Conservation (phyloP, 176 grass and related monocot species). For the Rhipidocladum racemiflorum region DNA sequence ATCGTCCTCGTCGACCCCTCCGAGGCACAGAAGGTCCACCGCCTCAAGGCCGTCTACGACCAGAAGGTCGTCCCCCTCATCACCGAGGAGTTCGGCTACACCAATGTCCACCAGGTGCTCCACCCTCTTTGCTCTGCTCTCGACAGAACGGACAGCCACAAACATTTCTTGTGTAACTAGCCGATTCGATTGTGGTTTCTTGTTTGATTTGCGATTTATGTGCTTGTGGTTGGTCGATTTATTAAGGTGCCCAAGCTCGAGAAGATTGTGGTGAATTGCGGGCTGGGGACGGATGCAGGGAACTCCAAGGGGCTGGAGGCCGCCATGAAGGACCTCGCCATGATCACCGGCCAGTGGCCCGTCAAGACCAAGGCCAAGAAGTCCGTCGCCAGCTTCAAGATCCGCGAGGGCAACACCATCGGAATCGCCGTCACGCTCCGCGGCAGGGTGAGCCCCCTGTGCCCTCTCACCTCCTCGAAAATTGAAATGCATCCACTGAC, state of each 20-base stretch:
- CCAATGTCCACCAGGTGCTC: conserved; percentile 84
- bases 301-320: conserved; percentile 79
- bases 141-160: background rate
- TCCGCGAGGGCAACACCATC: conserved; percentile 69
- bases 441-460: conserved; percentile 46
- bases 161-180: background rate
- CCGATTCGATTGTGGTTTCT: background rate
- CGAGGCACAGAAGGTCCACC: conserved; percentile 62
- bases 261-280: conserved; percentile 87
- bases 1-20: conserved; percentile 72
- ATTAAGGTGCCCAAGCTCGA: conserved; percentile 73
- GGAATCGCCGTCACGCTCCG: conserved; percentile 87
- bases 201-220: background rate
- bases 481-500: background rate
- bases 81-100: conserved; percentile 75
- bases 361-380: conserved; percentile 80
- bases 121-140: background rate
- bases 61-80: conserved; percentile 84
- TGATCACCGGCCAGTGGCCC: conserved; percentile 75
- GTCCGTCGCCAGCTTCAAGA: conserved; percentile 91
- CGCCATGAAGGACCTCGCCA: conserved; percentile 73
- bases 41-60: conserved; percentile 62
- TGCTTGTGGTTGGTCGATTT: background rate
- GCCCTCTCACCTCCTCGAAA: background rate
- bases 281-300: conserved; percentile 77